Evolutionary conservation across 306 rosid species (phyloP).

Genomic region (Rosa persica): DNA sequence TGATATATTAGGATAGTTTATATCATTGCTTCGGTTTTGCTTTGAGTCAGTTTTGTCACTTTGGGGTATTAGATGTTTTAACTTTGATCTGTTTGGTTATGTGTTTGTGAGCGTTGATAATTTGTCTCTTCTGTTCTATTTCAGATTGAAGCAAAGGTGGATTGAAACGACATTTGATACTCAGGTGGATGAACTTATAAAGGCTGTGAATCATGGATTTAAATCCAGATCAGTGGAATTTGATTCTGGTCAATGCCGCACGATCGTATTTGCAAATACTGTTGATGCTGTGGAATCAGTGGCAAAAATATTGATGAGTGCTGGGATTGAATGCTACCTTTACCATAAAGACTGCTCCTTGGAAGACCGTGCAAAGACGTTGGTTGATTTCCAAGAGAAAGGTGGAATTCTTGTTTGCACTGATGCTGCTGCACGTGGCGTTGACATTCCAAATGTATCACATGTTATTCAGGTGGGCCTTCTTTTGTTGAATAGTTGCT

Average conservation of each 20-base stretch:
- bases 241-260: constrained; percentile 52
- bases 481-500: constrained; percentile 11
- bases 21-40: neutral
- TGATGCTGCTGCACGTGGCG: constrained; percentile 96
- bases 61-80: neutral
- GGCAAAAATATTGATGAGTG: constrained; percentile 53
- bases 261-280: constrained; percentile 89
- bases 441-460: constrained; percentile 81
- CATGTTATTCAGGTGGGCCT: constrained; percentile 84
- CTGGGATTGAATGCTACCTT: constrained; percentile 67
- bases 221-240: constrained; percentile 40
- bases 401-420: constrained; percentile 98
- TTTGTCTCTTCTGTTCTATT: constrained; percentile 23
- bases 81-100: neutral
- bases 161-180: constrained; percentile 70
- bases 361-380: constrained; percentile 79
- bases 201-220: constrained; percentile 62
- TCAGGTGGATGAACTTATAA: constrained; percentile 83
- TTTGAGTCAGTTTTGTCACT: constrained; percentile 5
- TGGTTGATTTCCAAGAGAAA: constrained; percentile 65
- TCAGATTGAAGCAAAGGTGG: constrained; percentile 89
- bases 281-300: constrained; percentile 95
- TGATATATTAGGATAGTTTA: neutral
- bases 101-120: constrained; percentile 2
- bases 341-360: constrained; percentile 83